Percentiles rank a stretch among this genome's conserved stretches.
phyloP scores from a whole-genome alignment of 2,329 filamentous ascomycete genomes.

The Aspergillus tubingensis region DNA sequence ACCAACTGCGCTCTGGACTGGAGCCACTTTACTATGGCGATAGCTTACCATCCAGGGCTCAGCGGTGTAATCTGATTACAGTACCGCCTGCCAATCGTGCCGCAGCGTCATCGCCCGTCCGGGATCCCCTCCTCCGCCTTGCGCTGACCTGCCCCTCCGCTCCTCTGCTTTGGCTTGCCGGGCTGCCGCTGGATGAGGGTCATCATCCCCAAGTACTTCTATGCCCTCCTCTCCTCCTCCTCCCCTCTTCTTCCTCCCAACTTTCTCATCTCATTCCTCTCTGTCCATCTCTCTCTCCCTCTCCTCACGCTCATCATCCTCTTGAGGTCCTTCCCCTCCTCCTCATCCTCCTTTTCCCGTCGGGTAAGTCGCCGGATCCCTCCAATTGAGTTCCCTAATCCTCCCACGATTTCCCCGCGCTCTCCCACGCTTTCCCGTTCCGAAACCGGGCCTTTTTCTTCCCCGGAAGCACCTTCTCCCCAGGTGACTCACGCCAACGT shows the following conservation, averaged over 20 bases:
- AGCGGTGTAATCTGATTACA: background rate
- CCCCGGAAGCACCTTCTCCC: slow-evolving; percentile 22
- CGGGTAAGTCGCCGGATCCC: background rate
- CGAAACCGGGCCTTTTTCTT: slow-evolving; percentile 30
- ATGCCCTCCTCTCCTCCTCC: background rate
- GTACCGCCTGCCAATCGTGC: slow-evolving; percentile 2
- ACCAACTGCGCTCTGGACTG: background rate
- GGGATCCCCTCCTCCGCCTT: slow-evolving; percentile 2
- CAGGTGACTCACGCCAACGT: slow-evolving; percentile 21
- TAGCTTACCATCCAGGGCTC: background rate
- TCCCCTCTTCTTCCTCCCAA: background rate
- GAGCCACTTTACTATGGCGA: background rate
- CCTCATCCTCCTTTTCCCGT: slow-evolving; percentile 1
- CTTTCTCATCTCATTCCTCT: slow-evolving; percentile 1
- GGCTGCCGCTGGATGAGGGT: background rate
- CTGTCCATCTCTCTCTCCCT: background rate
- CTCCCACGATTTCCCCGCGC: slow-evolving; percentile 13
- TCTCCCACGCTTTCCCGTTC: slow-evolving; percentile 21
- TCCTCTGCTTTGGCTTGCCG: background rate
- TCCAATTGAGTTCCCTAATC: slow-evolving; percentile 15
- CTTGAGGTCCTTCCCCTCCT: background rate
- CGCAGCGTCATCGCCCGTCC: background rate
- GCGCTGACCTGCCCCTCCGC: slow-evolving; percentile 1
- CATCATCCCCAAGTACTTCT: background rate
- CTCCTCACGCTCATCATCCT: background rate